Evolutionary conservation across 139 green algal species (phyloP).

Genomic region (Gonium pectorale): DNA sequence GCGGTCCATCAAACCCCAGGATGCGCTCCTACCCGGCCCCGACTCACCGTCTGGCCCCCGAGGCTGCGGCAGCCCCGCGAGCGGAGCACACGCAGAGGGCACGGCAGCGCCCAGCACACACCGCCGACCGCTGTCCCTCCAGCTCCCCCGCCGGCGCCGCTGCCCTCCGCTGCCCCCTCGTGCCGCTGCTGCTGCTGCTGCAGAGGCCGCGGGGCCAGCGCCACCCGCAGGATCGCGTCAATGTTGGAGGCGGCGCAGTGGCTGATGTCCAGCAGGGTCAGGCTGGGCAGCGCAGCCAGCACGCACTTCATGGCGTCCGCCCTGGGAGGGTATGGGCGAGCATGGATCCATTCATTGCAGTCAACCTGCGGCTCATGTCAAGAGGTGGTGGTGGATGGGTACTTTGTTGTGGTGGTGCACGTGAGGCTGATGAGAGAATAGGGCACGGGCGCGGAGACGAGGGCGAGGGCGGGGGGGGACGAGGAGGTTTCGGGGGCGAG

Average conservation of each 20-base stretch:
- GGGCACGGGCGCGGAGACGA: too few relatives aligned
- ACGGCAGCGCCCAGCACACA: background rate
- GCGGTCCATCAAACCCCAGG: too few relatives aligned
- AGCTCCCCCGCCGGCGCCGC: background rate
- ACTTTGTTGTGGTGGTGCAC: too few relatives aligned
- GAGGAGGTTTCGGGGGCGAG: too few relatives aligned
- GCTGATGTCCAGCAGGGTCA: slow-evolving; percentile 15
- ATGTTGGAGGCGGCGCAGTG: background rate
- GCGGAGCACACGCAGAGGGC: slow-evolving; percentile 24
- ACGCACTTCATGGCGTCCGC: background rate
- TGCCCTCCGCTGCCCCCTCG: background rate
- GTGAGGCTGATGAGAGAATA: too few relatives aligned
- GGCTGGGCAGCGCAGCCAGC: background rate
- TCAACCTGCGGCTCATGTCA: too few relatives aligned
- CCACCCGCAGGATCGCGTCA: background rate
- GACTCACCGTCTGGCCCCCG: background rate
- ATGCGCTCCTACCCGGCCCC: too few relatives aligned
- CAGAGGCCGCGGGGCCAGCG: slow-evolving; percentile 9
- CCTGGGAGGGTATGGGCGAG: background rate
- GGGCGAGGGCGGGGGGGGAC: too few relatives aligned
- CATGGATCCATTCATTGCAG: background rate
- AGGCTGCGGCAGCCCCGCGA: background rate
- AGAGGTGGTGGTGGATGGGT: too few relatives aligned
- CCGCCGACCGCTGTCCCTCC: background rate
- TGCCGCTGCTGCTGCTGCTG: background rate